phyloP scores from a whole-genome alignment of 768 basidiomycete species.

The Chalciporus chontae region DNA sequence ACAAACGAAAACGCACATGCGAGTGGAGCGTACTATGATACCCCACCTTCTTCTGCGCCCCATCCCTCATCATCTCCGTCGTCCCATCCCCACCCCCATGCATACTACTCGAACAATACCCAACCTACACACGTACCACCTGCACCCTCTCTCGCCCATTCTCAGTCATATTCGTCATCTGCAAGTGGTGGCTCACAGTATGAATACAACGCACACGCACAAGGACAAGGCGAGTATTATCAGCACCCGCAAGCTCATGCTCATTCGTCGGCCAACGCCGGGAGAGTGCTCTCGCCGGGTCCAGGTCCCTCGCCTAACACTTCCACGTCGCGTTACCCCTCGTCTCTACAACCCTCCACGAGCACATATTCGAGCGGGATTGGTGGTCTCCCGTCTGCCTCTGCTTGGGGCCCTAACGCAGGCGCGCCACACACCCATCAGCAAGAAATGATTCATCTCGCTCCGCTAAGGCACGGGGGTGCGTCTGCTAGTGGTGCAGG shows the following conservation, averaged over 20 bases:
- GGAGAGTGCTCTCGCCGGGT: constrained; percentile 18
- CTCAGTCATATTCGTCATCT: constrained; percentile 20
- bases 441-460: constrained; percentile 34
- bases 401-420: constrained; percentile 19
- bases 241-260: constrained; percentile 10
- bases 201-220: constrained; percentile 19
- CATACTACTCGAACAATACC: constrained; percentile 17
- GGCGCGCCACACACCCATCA: constrained; percentile 17
- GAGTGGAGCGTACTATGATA: constrained; percentile 25
- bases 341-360: constrained; percentile 7
- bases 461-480: constrained; percentile 28
- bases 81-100: constrained; percentile 18
- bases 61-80: constrained; percentile 18
- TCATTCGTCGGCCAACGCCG: constrained; percentile 14
- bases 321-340: constrained; percentile 14
- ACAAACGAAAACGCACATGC: constrained; percentile 12
- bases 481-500: constrained; percentile 4
- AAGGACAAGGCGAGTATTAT: constrained; percentile 24
- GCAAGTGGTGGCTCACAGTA: constrained; percentile 23
- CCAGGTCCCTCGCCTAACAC: constrained; percentile 11
- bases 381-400: background rate
- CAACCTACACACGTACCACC: constrained; percentile 18
- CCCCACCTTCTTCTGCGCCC: constrained; percentile 9
- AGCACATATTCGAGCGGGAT: background rate
- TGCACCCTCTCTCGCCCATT: constrained; percentile 17